These are phyloP conservation scores for Chlorophyllum brunneum DNA, from an alignment of 768 basidiomycete genomes.

Conservation along the genomic window DNA sequence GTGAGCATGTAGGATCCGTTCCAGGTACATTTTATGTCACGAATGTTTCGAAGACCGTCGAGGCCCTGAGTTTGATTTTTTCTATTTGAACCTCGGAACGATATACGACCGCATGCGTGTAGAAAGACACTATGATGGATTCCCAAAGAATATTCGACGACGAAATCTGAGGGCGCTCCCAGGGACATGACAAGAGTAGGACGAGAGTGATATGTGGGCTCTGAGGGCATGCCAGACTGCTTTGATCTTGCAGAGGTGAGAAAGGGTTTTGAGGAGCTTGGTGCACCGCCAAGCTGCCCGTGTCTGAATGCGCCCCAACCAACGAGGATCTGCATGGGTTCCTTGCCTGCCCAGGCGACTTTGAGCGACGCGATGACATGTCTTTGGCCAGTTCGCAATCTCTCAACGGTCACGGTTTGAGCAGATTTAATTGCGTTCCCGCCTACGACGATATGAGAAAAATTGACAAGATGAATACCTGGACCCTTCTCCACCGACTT, in stretches of 20 bases:
- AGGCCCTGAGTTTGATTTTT: constrained; percentile 61
- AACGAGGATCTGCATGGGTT: constrained; percentile 28
- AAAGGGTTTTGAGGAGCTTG: constrained; percentile 6
- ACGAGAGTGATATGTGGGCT: not conserved
- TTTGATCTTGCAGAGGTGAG: not conserved
- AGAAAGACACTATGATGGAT: constrained; percentile 47
- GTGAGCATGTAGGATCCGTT: constrained; percentile 59
- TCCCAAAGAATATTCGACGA: constrained; percentile 34
- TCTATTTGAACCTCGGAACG: constrained; percentile 63
- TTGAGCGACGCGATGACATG: constrained; percentile 57
- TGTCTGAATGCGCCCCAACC: constrained; percentile 89
- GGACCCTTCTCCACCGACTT: constrained; percentile 12
- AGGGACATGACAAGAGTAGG: constrained; percentile 28
- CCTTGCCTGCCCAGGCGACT: constrained; percentile 19
- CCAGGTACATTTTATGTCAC: constrained; percentile 65
- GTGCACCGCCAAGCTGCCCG: constrained; percentile 66
- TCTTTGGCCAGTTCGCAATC: constrained; percentile 63
- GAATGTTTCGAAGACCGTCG: constrained; percentile 20
- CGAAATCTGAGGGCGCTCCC: constrained; percentile 24
- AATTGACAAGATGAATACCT: constrained; percentile 36
- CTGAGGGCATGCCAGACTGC: not conserved
- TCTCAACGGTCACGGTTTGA: constrained; percentile 29
- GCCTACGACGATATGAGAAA: constrained; percentile 34
- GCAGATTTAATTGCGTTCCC: constrained; percentile 19
- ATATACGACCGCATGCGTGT: constrained; percentile 50